Conservation (phyloP, 257 asterid genomes). For the Salvia miltiorrhiza region DNA sequence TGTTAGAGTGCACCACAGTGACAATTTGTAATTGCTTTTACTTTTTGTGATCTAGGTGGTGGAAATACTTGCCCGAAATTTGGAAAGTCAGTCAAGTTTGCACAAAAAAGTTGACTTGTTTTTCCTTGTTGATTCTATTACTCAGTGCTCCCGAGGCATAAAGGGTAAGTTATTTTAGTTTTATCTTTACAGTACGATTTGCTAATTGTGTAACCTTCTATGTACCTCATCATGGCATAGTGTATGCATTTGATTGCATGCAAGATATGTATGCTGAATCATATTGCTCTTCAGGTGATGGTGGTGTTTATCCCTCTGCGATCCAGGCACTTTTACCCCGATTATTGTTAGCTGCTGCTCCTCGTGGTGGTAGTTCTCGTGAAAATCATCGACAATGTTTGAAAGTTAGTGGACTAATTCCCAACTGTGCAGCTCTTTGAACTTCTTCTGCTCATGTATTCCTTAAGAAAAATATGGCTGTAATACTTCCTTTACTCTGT, state of each 20-base stretch:
- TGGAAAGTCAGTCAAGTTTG: conserved; percentile 63
- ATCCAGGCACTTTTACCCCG: conserved; percentile 77
- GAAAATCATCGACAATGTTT: conserved; percentile 89
- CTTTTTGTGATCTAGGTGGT: conserved; percentile 51
- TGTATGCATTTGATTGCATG: background rate
- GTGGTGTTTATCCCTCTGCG: conserved; percentile 74
- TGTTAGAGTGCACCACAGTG: conserved; percentile 8
- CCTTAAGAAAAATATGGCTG: background rate
- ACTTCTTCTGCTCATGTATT: conserved; percentile 1
- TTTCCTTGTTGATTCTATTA: conserved; percentile 82
- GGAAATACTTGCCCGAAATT: conserved; percentile 55
- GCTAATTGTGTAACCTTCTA: conserved; percentile 12
- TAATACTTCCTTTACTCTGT: conserved; percentile 7
- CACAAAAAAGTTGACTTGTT: conserved; percentile 77
- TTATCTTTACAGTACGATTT: conserved; percentile 12
- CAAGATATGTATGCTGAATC: conserved; percentile 15
- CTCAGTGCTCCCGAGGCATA: conserved; percentile 71
- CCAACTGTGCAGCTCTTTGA: conserved; percentile 11
- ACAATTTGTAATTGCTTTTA: conserved; percentile 8
- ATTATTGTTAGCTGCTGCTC: conserved; percentile 81
- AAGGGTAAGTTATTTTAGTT: conserved; percentile 50
- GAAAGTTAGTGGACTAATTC: conserved; percentile 51
- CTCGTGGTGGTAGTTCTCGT: conserved; percentile 67
- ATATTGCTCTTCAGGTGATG: conserved; percentile 55
- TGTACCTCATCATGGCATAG: background rate